Percentiles rank a stretch among this genome's conserved stretches.
These are phyloP conservation scores for Piloderma croceum DNA, from an alignment of 768 basidiomycete genomes.

Conservation along the genomic window DNA sequence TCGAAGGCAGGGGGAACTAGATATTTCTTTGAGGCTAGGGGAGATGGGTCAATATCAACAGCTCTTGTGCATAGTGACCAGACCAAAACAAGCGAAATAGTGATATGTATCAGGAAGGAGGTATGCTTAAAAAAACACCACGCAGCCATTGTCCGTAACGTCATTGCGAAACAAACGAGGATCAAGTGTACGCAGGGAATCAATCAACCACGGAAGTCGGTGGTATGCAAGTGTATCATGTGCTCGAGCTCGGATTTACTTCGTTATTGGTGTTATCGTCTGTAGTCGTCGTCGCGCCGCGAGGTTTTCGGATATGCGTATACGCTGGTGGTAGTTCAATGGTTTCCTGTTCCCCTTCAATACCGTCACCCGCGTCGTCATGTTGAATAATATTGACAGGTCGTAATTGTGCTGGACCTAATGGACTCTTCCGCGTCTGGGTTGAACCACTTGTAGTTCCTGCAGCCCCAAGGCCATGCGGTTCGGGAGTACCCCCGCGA, in stretches of 20 bases:
- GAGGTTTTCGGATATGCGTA: slow-evolving; percentile 19
- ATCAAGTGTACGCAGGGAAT: background rate
- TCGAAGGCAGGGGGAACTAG: too few species aligned
- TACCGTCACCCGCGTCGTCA: slow-evolving; percentile 70
- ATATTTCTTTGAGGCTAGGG: too few species aligned
- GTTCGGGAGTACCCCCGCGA: slow-evolving; percentile 46
- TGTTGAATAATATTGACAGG: slow-evolving; percentile 81
- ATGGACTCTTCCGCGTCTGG: slow-evolving; percentile 40
- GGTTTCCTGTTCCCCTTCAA: slow-evolving; percentile 54
- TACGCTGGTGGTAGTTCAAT: slow-evolving; percentile 84
- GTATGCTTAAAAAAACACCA: background rate
- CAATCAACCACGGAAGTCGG: background rate
- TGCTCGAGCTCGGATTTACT: background rate
- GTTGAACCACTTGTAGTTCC: slow-evolving; percentile 21
- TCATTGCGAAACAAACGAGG: background rate
- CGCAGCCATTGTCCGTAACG: too few species aligned
- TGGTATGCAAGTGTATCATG: background rate
- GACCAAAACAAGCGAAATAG: too few species aligned
- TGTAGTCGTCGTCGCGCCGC: background rate
- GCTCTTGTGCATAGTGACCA: too few species aligned
- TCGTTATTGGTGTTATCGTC: background rate
- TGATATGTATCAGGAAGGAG: background rate
- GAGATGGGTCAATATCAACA: too few species aligned
- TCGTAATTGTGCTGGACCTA: slow-evolving; percentile 46
- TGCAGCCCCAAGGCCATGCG: slow-evolving; percentile 17